Conservation (phyloP, 495 filamentous ascomycete genomes). For the Penicilliopsis zonata region DNA sequence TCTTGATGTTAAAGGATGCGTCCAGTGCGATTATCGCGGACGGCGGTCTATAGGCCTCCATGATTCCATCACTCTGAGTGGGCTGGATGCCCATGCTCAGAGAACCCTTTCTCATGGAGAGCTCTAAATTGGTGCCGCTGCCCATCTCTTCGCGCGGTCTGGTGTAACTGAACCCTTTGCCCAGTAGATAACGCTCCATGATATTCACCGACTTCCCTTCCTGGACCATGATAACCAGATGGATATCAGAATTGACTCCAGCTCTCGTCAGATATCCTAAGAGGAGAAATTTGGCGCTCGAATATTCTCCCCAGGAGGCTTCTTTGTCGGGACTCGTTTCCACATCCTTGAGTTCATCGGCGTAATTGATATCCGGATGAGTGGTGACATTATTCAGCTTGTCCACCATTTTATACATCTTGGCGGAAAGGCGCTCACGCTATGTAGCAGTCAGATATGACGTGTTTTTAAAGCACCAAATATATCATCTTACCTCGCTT, state of each 20-base stretch:
- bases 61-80: conserved; percentile 22
- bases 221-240: conserved; percentile 35
- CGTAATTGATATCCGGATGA: conserved; percentile 43
- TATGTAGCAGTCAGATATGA: conserved; percentile 7
- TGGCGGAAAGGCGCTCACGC: conserved; percentile 12
- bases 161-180: conserved; percentile 32
- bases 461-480: neutral
- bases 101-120: conserved; percentile 22
- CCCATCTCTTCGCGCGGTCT: conserved; percentile 29
- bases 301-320: conserved; percentile 42
- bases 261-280: conserved; percentile 38
- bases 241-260: conserved; percentile 23
- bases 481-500: conserved; percentile 10
- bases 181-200: conserved; percentile 39
- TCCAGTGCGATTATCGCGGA: conserved; percentile 43
- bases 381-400: conserved; percentile 35
- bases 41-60: conserved; percentile 28
- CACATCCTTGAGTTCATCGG: conserved; percentile 21
- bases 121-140: conserved; percentile 15
- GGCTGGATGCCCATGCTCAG: conserved; percentile 39
- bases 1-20: conserved; percentile 29
- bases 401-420: conserved; percentile 26
- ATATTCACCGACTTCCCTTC: conserved; percentile 32
- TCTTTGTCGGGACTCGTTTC: conserved; percentile 27
- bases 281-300: conserved; percentile 46